Evolutionary conservation across 2,329 filamentous ascomycete genomes (phyloP).

Genomic region (Orbilia javanica): DNA sequence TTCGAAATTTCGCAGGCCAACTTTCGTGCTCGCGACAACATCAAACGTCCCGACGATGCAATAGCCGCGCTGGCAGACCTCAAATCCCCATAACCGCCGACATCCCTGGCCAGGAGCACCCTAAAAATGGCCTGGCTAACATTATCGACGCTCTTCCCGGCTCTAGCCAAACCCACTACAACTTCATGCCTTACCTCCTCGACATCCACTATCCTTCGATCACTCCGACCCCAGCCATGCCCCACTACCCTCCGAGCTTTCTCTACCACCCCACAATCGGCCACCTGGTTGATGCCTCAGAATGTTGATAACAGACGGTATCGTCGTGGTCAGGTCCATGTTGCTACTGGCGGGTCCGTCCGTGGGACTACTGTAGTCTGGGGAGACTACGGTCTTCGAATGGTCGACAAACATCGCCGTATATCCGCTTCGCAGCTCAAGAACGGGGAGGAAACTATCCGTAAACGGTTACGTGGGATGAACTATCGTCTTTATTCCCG

Average conservation of each 20-base stretch:
- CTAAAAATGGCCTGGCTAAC: slow-evolving; percentile 51
- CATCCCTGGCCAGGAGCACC: slow-evolving; percentile 17
- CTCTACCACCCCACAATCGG: slow-evolving; percentile 48
- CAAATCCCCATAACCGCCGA: neutral
- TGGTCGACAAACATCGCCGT: slow-evolving; percentile 91
- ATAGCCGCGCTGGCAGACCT: slow-evolving; percentile 27
- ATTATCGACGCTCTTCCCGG: slow-evolving; percentile 46
- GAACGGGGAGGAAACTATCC: slow-evolving; percentile 93
- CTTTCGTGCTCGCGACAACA: slow-evolving; percentile 24
- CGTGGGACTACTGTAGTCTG: slow-evolving; percentile 96
- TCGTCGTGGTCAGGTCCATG: slow-evolving; percentile 77
- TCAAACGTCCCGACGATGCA: slow-evolving; percentile 54
- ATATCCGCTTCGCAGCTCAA: slow-evolving; percentile 88
- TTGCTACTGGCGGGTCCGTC: slow-evolving; percentile 88
- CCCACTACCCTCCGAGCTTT: slow-evolving; percentile 48
- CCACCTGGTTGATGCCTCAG: slow-evolving; percentile 51
- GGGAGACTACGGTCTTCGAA: slow-evolving; percentile 94
- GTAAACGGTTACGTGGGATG: slow-evolving; percentile 85
- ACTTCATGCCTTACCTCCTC: slow-evolving; percentile 33
- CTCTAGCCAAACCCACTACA: slow-evolving; percentile 44
- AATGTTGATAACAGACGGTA: slow-evolving; percentile 44
- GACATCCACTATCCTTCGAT: slow-evolving; percentile 39
- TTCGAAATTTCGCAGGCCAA: slow-evolving; percentile 31
- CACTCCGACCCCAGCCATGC: slow-evolving; percentile 22
- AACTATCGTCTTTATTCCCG: slow-evolving; percentile 93